Conservation (phyloP, 441 rosid genomes). For the Manihot esculenta region DNA sequence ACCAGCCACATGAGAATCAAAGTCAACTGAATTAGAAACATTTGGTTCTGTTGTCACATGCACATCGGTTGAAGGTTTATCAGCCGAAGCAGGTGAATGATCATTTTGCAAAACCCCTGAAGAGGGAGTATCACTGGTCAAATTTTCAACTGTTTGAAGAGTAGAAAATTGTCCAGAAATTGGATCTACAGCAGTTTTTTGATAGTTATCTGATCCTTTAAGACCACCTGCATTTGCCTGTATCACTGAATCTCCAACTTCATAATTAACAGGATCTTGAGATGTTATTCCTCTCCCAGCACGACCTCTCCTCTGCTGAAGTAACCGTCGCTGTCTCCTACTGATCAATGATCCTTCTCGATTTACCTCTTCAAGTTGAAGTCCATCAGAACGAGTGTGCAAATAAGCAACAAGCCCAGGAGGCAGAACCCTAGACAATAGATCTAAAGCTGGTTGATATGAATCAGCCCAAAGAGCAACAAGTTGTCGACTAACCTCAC, state of each 20-base stretch:
- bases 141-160: slow-evolving; percentile 51
- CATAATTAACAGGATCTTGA: slow-evolving; percentile 72
- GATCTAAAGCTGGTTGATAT: slow-evolving; percentile 93
- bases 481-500: slow-evolving; percentile 98
- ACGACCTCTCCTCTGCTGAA: slow-evolving; percentile 91
- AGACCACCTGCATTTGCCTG: slow-evolving; percentile 41
- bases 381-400: slow-evolving; percentile 81
- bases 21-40: slow-evolving; percentile 46
- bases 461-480: slow-evolving; percentile 99
- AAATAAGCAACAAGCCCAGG: slow-evolving; percentile 99
- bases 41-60: slow-evolving; percentile 49
- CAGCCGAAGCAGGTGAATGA: slow-evolving; percentile 43
- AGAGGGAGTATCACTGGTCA: slow-evolving; percentile 42
- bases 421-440: slow-evolving; percentile 92
- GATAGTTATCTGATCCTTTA: slow-evolving; percentile 52
- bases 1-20: slow-evolving; percentile 47
- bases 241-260: slow-evolving; percentile 54
- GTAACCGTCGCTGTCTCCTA: slow-evolving; percentile 82
- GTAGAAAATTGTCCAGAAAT: slow-evolving; percentile 45
- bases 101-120: slow-evolving; percentile 56
- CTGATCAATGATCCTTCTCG: slow-evolving; percentile 77
- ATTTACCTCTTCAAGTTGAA: slow-evolving; percentile 50
- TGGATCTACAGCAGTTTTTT: slow-evolving; percentile 45
- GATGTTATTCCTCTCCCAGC: slow-evolving; percentile 52
- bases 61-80: slow-evolving; percentile 36